These are phyloP conservation scores for Zanthoxylum bungeanum DNA, from an alignment of 345 rosid genomes.

Conservation along the genomic window DNA sequence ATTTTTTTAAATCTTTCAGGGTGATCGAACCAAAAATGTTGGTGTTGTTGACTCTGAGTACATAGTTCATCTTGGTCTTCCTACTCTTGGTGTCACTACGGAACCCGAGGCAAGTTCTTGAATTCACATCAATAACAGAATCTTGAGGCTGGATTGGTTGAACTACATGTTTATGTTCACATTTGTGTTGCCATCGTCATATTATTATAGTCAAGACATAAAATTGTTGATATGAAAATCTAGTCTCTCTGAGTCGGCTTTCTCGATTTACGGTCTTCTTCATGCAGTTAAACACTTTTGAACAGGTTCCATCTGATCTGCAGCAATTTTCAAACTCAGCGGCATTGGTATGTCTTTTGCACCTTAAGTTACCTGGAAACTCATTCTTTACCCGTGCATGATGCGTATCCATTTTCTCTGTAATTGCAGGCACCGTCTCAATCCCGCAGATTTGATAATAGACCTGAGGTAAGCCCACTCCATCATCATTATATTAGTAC, in stretches of 20 bases:
- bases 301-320: slow-evolving; percentile 11
- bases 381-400: neutral
- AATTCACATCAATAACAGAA: neutral
- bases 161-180: neutral
- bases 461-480: slow-evolving; percentile 52
- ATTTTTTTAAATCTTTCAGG: slow-evolving; percentile 38
- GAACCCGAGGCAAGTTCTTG: slow-evolving; percentile 35
- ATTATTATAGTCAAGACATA: neutral
- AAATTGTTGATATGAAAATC: neutral
- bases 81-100: slow-evolving; percentile 61
- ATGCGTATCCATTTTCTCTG: neutral
- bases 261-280: neutral
- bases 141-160: neutral
- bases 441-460: slow-evolving; percentile 43
- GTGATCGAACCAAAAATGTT: slow-evolving; percentile 80
- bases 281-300: slow-evolving; percentile 18
- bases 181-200: neutral
- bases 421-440: slow-evolving; percentile 41
- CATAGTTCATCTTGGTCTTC: slow-evolving; percentile 76
- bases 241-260: too few species aligned
- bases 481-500: neutral
- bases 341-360: slow-evolving; percentile 18
- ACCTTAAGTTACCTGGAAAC: slow-evolving; percentile 15
- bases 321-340: slow-evolving; percentile 9
- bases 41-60: slow-evolving; percentile 94